Evolutionary conservation across 140 eudicot species (phyloP).

Genomic region (Cichorium intybus): DNA sequence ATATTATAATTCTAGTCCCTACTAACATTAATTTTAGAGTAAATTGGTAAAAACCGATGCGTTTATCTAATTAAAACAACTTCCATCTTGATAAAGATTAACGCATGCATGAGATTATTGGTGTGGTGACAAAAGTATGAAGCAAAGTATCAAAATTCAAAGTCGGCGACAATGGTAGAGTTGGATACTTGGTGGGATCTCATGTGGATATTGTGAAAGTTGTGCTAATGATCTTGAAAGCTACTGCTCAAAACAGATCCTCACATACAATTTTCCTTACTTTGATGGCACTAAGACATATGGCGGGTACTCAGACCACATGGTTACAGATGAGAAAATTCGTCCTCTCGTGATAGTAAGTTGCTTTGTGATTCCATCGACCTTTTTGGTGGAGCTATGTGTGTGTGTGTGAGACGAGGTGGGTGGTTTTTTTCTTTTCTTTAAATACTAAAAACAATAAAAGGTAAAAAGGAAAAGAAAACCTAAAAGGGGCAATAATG

Average conservation of each 20-base stretch:
- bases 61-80: neutral
- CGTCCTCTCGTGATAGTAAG: constrained; percentile 49
- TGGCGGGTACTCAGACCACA: constrained; percentile 54
- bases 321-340: constrained; percentile 51
- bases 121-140: constrained; percentile 52
- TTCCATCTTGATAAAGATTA: neutral
- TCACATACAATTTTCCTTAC: constrained; percentile 32
- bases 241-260: constrained; percentile 34
- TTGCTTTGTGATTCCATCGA: too few relatives aligned
- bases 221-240: constrained; percentile 41
- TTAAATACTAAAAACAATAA: too few relatives aligned
- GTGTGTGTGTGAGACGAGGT: too few relatives aligned
- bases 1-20: too few relatives aligned
- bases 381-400: too few relatives aligned
- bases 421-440: too few relatives aligned
- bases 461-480: too few relatives aligned
- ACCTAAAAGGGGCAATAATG: too few relatives aligned
- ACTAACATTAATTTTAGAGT: too few relatives aligned
- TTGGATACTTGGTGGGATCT: constrained; percentile 55
- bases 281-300: constrained; percentile 46
- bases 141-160: constrained; percentile 49
- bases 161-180: constrained; percentile 62
- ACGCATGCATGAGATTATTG: constrained; percentile 65
- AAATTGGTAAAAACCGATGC: neutral
- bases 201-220: constrained; percentile 39